A percentile compares a stretch with the other conserved stretches of the same genome.
These are phyloP conservation scores for Leccinum disarticulatum DNA, from an alignment of 768 basidiomycete genomes.

Conservation along the genomic window DNA sequence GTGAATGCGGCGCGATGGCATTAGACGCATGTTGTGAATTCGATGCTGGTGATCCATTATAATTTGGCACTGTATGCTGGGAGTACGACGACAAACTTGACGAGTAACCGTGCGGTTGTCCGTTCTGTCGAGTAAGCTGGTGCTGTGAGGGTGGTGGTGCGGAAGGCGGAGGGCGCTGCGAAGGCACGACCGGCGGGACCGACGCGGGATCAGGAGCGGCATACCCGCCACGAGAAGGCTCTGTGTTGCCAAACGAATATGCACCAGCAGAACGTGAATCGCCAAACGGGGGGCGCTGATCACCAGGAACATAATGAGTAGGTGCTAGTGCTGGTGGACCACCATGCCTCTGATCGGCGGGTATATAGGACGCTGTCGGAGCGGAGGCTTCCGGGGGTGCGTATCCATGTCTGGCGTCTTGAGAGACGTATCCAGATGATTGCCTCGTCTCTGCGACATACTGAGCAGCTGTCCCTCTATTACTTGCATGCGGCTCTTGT, in stretches of 20 bases:
- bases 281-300: conserved; percentile 22
- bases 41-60: conserved; percentile 19
- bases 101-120: conserved; percentile 18
- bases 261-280: conserved; percentile 22
- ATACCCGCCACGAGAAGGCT: conserved; percentile 15
- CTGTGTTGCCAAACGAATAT: conserved; percentile 14
- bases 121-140: conserved; percentile 20
- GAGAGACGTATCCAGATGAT: conserved; percentile 20
- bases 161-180: conserved; percentile 17
- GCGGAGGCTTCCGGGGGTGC: conserved; percentile 16
- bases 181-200: conserved; percentile 16
- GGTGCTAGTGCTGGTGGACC: conserved; percentile 9
- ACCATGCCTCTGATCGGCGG: conserved; percentile 22
- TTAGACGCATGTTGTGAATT: conserved; percentile 15
- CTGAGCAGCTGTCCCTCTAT: conserved; percentile 3
- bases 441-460: conserved; percentile 24
- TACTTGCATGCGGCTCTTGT: conserved; percentile 20
- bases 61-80: conserved; percentile 16
- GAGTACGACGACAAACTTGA: conserved; percentile 18
- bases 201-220: conserved; percentile 17
- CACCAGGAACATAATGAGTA: conserved; percentile 17
- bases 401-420: conserved; percentile 24
- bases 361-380: conserved; percentile 14
- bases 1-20: conserved; percentile 13
- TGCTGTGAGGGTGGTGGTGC: conserved; percentile 15